Conservation (phyloP, 1,284 basidiomycete genomes). For the Cryptococcus sp. region DNA sequence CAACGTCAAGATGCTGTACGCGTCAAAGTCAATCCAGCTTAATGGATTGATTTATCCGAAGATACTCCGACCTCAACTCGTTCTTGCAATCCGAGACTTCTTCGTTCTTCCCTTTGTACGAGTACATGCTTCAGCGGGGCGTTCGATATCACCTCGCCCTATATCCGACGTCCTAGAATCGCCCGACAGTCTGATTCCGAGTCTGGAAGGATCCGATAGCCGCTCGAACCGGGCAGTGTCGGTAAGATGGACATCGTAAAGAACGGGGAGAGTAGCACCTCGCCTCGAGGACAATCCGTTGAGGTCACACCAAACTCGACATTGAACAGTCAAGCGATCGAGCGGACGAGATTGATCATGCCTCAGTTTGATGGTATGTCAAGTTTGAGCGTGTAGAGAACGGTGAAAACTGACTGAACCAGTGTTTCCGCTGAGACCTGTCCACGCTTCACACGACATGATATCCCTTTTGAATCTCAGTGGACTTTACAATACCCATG, state of each 20-base stretch:
- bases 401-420: neutral
- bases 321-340: neutral
- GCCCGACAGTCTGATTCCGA: no score
- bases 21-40: neutral
- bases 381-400: neutral
- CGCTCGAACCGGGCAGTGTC: neutral
- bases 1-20: neutral
- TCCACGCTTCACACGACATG: conserved; percentile 38
- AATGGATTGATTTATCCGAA: neutral
- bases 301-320: no score
- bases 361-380: neutral
- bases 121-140: no score
- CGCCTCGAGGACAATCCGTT: neutral
- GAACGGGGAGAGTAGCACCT: conserved; percentile 34
- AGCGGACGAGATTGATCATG: conserved; percentile 6
- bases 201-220: no score
- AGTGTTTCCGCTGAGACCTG: conserved; percentile 30
- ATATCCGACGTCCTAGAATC: no score
- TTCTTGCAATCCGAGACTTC: no score
- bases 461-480: conserved; percentile 41
- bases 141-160: no score
- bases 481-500: conserved; percentile 37
- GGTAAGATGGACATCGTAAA: conserved; percentile 29
- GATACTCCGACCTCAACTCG: neutral
- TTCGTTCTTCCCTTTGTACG: no score